Evolutionary conservation across 1,284 basidiomycete genomes (phyloP).

Genomic region (Microbotryum saponariae): DNA sequence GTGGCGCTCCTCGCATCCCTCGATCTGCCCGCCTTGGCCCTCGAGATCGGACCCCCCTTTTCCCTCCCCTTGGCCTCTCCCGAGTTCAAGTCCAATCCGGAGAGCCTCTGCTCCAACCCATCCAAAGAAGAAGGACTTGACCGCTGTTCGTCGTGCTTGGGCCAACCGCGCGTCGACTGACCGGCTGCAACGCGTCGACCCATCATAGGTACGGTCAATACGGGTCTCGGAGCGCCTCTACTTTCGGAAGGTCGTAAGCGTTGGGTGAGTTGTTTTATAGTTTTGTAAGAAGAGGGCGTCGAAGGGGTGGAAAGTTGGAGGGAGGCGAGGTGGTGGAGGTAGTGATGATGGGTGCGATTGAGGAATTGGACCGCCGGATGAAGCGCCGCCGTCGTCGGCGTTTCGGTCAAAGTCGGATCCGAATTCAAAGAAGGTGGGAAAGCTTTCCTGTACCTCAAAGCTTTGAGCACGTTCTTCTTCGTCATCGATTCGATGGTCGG

Average conservation of each 20-base stretch:
- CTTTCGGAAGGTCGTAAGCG: constrained; percentile 17
- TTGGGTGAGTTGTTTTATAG: constrained; percentile 21
- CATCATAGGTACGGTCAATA: constrained; percentile 20
- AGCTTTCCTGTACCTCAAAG: constrained; percentile 13
- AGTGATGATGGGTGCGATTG: constrained; percentile 32
- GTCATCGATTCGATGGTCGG: constrained; percentile 11
- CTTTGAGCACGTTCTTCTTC: constrained; percentile 26
- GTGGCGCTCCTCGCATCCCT: constrained; percentile 1
- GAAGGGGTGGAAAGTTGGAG: constrained; percentile 16
- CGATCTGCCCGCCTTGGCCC: constrained; percentile 13
- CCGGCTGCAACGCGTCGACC: constrained; percentile 18
- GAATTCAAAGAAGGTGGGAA: neutral
- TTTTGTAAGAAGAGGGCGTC: constrained; percentile 9
- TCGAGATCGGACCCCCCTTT: constrained; percentile 17
- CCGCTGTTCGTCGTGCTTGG: neutral
- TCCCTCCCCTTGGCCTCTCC: neutral
- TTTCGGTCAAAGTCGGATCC: neutral
- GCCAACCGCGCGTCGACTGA: constrained; percentile 15
- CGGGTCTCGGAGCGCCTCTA: constrained; percentile 16
- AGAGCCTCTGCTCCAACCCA: neutral
- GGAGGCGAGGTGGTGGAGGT: constrained; percentile 26
- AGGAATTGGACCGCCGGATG: constrained; percentile 28
- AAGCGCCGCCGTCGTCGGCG: neutral
- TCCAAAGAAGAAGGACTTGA: neutral
- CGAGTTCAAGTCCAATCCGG: no score